phyloP scores from a whole-genome alignment of 805 yeast species.

The Starmerella stigmatis region DNA sequence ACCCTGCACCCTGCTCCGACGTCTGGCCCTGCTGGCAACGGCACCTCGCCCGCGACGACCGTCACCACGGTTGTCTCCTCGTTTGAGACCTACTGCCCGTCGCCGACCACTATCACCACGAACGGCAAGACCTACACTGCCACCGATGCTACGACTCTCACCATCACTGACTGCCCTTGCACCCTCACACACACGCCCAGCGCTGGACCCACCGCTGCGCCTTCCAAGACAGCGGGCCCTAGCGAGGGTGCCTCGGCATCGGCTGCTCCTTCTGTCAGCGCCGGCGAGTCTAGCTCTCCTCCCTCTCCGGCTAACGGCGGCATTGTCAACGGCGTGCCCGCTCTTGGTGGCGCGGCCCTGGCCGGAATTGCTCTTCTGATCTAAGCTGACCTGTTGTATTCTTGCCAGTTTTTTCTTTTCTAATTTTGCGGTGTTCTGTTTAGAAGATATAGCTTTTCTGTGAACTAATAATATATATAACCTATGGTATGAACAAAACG shows the following conservation, averaged over 20 bases:
- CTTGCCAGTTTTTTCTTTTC: neutral
- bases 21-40: slow-evolving; percentile 25
- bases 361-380: slow-evolving; percentile 21
- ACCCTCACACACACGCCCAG: slow-evolving; percentile 38
- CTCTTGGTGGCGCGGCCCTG: slow-evolving; percentile 23
- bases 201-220: slow-evolving; percentile 15
- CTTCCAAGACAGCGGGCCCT: too few relatives aligned
- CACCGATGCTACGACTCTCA: slow-evolving; percentile 66
- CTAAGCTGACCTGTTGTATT: slow-evolving; percentile 34
- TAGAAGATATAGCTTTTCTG: too few relatives aligned
- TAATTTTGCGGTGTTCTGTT: too few relatives aligned
- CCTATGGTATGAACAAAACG: too few relatives aligned
- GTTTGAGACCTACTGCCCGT: slow-evolving; percentile 68
- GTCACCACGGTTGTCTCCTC: slow-evolving; percentile 17
- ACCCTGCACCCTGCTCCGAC: slow-evolving; percentile 35
- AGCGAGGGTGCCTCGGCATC: neutral
- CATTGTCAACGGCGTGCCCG: slow-evolving; percentile 11
- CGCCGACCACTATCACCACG: slow-evolving; percentile 48
- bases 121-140: slow-evolving; percentile 29
- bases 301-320: slow-evolving; percentile 34
- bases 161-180: slow-evolving; percentile 80
- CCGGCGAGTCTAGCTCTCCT: slow-evolving; percentile 29
- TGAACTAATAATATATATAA: too few relatives aligned
- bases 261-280: neutral
- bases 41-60: slow-evolving; percentile 1